These are phyloP conservation scores for Talaromyces piceae DNA, from an alignment of 2,329 filamentous ascomycete genomes.

Conservation along the genomic window DNA sequence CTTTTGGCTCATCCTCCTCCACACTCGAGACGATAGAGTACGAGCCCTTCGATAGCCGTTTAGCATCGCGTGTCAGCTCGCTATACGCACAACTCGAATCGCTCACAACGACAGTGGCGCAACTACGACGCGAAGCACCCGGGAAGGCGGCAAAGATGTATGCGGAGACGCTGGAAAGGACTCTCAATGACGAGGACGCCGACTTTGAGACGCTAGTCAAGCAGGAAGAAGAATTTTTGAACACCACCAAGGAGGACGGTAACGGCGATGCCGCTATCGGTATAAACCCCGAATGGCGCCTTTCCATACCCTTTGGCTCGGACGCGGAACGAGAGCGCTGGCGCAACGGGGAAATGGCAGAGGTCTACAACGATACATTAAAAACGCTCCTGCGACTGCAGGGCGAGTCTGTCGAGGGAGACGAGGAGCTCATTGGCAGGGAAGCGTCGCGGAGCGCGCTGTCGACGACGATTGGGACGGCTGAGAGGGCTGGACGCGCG, in stretches of 20 bases:
- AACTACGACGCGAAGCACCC: slow-evolving; percentile 40
- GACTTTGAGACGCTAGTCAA: slow-evolving; percentile 39
- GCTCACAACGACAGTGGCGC: slow-evolving; percentile 40
- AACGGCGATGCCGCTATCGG: neutral
- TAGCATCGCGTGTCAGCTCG: slow-evolving; percentile 36
- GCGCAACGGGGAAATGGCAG: slow-evolving; percentile 35
- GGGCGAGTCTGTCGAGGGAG: slow-evolving; percentile 23
- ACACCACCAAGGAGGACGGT: too few relatives aligned
- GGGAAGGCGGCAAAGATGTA: slow-evolving; percentile 33
- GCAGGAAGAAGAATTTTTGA: slow-evolving; percentile 6
- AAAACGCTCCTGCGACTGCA: slow-evolving; percentile 32
- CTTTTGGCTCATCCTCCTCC: slow-evolving; percentile 26
- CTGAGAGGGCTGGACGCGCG: slow-evolving; percentile 38
- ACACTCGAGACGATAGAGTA: slow-evolving; percentile 41
- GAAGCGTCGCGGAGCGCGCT: slow-evolving; percentile 24
- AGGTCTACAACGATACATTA: slow-evolving; percentile 35
- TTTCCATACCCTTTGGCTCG: slow-evolving; percentile 26
- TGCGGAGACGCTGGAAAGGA: slow-evolving; percentile 26
- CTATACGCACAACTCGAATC: slow-evolving; percentile 43
- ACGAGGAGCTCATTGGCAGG: slow-evolving; percentile 13
- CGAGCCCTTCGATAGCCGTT: slow-evolving; percentile 37
- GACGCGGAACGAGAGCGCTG: slow-evolving; percentile 30
- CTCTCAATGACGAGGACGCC: slow-evolving; percentile 41
- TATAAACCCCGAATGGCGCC: slow-evolving; percentile 20
- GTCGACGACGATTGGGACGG: slow-evolving; percentile 40